phyloP scores from a whole-genome alignment of 768 basidiomycete genomes.

The Boletus reticuloceps region DNA sequence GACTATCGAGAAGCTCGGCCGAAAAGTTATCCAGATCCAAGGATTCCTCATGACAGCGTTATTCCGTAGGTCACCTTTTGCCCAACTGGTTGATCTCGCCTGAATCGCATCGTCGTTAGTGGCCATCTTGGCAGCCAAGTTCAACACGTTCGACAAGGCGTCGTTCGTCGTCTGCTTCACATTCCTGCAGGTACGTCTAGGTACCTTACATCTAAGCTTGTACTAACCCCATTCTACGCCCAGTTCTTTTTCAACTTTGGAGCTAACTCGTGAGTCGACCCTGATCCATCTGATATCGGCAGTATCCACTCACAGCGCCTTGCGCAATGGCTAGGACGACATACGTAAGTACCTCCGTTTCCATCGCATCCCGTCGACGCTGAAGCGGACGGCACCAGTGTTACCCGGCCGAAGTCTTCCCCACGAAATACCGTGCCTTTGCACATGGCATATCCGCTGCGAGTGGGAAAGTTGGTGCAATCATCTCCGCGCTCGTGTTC shows the following conservation, averaged over 20 bases:
- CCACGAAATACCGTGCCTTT: conserved; percentile 67
- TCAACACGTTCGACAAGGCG: conserved; percentile 51
- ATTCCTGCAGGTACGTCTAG: conserved; percentile 49
- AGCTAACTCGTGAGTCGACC: conserved; percentile 53
- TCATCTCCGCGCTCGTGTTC: conserved; percentile 73
- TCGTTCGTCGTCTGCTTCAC: conserved; percentile 73
- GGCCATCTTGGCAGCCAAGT: conserved; percentile 66
- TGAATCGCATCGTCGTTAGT: conserved; percentile 35
- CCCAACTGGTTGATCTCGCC: neutral
- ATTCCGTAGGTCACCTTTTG: conserved; percentile 45
- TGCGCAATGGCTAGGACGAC: conserved; percentile 40
- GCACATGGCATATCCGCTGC: conserved; percentile 79
- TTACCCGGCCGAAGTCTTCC: conserved; percentile 79
- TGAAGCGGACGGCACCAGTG: conserved; percentile 38
- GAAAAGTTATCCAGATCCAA: conserved; percentile 73
- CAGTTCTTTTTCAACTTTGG: conserved; percentile 85
- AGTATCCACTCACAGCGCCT: conserved; percentile 1
- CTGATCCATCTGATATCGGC: neutral
- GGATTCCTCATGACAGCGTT: conserved; percentile 71
- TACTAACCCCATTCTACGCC: neutral
- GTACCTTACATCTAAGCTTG: neutral
- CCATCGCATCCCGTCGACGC: neutral
- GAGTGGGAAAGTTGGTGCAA: conserved; percentile 71
- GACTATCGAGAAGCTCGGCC: conserved; percentile 68
- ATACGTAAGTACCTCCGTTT: conserved; percentile 37